Conservation (phyloP, 768 basidiomycete species). For the Auricularia sp. region DNA sequence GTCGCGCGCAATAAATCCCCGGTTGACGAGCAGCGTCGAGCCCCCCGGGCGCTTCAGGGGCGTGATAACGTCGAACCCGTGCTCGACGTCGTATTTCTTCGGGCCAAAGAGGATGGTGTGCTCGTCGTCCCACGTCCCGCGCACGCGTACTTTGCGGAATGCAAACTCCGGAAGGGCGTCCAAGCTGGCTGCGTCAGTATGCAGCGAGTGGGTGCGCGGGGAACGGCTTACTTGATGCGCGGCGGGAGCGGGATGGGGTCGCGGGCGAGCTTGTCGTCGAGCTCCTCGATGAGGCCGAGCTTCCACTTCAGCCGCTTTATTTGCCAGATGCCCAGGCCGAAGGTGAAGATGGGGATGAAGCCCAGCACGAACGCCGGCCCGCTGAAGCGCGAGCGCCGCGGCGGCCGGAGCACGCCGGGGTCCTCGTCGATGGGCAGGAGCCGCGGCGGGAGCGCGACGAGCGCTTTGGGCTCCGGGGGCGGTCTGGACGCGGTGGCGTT, state of each 20-base stretch:
- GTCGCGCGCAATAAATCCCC: constrained; percentile 73
- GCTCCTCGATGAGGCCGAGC: constrained; percentile 81
- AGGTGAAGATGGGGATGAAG: constrained; percentile 82
- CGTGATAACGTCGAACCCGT: constrained; percentile 81
- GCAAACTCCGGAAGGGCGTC: constrained; percentile 78
- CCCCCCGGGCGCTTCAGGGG: constrained; percentile 74
- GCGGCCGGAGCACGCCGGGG: not conserved
- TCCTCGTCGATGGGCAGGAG: not conserved
- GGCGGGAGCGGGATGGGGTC: constrained; percentile 70
- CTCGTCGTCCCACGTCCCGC: constrained; percentile 68
- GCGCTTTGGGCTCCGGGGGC: not conserved
- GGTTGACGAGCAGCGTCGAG: constrained; percentile 81
- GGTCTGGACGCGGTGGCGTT: not conserved
- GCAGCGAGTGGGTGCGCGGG: constrained; percentile 11
- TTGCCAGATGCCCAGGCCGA: constrained; percentile 89
- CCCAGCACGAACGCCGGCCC: constrained; percentile 69
- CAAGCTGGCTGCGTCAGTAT: constrained; percentile 31
- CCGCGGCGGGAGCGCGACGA: not conserved
- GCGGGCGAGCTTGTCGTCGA: constrained; percentile 79
- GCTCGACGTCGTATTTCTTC: constrained; percentile 76
- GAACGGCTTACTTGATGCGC: constrained; percentile 63
- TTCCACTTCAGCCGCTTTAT: constrained; percentile 92
- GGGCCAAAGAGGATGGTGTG: constrained; percentile 78
- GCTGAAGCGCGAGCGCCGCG: not conserved
- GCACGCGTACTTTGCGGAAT: constrained; percentile 73